Evolutionary conservation across 2,329 filamentous ascomycete species (phyloP), one percentile per base, ranked within the genome.

Genomic region (Xylaria polymorpha): DNA sequence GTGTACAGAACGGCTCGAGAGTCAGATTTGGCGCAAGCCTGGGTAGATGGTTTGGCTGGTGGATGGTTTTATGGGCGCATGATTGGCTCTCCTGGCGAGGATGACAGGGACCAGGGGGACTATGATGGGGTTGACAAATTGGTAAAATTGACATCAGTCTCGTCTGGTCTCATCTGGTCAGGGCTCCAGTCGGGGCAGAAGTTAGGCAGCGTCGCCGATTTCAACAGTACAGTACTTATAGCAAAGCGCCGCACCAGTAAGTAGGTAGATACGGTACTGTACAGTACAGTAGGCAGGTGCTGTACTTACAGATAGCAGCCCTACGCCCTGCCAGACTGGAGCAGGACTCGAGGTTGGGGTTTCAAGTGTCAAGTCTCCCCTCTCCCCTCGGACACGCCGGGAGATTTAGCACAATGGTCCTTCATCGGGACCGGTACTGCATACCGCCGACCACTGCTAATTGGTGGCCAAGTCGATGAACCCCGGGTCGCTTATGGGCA

Each of bases 121-220:
- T 2, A 37, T 6, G 10, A 12, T 56, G 64, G 64, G 32, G 51
- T 53, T 69, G 67, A 69, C 67, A 69, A 69, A 69, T 69, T n/a
- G 41, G 48, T 61, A 60, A 67, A 67, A 50, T 69, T 69, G 67
- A 61, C 55, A 61, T 66, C 67, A 50, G 61, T 35, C 35, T 41
- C 35, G 46, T 58, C 46, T 53, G 46, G 48, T 29, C 25, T 29
- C n/a, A n/a, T n/a, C n/a, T 2, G 25, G 25, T 29, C 25, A 29
- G 25, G 25, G 25, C 25, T 3, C 3, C 2, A 29, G 25, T 29
- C 25, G 4, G 25, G 25, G 25, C 25, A 29, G 25, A 29, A 29
- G 25, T 29, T 4, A 29, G 25, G 25, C 25, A 29, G 25, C 25
- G 25, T 29, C 25, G 25, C 25, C 25, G 25, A 50, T 58, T 58